These are phyloP conservation scores for Aspergillus hortae DNA, from an alignment of 2,329 filamentous ascomycete genomes.

Conservation along the genomic window DNA sequence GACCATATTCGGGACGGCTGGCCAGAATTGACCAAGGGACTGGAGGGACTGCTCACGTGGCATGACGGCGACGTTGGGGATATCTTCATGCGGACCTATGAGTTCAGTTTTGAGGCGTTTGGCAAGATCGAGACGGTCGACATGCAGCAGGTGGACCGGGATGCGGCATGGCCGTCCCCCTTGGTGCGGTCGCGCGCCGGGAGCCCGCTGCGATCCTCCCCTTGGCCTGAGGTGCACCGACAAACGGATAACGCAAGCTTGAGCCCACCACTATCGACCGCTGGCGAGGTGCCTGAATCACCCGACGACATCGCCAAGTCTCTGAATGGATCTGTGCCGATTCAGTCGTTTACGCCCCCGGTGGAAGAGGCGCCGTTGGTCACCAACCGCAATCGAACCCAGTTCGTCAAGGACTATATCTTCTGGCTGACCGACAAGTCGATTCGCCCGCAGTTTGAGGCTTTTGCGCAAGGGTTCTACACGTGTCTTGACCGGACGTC, in stretches of 20 bases:
- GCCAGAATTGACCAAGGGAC: slow-evolving; percentile 73
- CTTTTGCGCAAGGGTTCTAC: slow-evolving; percentile 78
- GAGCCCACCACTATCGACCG: slow-evolving; percentile 22
- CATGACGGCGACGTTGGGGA: slow-evolving; percentile 77
- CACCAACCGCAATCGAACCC: slow-evolving; percentile 71
- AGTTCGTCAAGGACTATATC: slow-evolving; percentile 82
- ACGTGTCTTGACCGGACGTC: slow-evolving; percentile 69
- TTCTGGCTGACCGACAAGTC: slow-evolving; percentile 76
- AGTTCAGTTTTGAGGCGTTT: slow-evolving; percentile 68
- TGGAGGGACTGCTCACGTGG: slow-evolving; percentile 73
- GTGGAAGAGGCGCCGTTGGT: slow-evolving; percentile 64
- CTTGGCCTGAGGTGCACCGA: slow-evolving; percentile 22
- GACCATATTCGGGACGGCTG: slow-evolving; percentile 83
- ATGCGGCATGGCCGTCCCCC: slow-evolving; percentile 33
- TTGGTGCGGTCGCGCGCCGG: slow-evolving; percentile 9
- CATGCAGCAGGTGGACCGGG: slow-evolving; percentile 45
- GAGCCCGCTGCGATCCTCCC: slow-evolving; percentile 4
- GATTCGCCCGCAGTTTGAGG: slow-evolving; percentile 70
- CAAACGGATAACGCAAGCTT: slow-evolving; percentile 15
- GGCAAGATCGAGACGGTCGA: slow-evolving; percentile 53
- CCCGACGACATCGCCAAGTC: slow-evolving; percentile 21
- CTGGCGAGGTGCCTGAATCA: slow-evolving; percentile 16
- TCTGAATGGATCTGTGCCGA: slow-evolving; percentile 18
- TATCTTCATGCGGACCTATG: slow-evolving; percentile 78
- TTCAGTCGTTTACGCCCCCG: slow-evolving; percentile 27